Evolutionary conservation across 345 rosid species (phyloP).

Genomic region (Erucastrum elatum): DNA sequence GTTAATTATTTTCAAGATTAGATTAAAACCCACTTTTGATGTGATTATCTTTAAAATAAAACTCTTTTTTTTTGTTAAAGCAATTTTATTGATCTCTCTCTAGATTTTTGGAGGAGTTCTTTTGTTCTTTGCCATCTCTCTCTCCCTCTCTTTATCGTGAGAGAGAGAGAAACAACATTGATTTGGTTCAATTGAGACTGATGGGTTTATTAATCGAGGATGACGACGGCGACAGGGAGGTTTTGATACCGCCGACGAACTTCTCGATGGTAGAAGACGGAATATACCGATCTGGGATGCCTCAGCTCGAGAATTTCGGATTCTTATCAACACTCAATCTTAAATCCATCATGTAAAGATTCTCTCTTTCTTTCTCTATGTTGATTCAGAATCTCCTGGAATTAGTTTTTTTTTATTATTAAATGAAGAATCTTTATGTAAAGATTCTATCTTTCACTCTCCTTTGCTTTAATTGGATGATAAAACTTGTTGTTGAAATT

Average conservation of each 20-base stretch:
- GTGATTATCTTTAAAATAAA: constrained; percentile 2
- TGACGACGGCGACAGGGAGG: constrained; percentile 31
- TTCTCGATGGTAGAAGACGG: constrained; percentile 85
- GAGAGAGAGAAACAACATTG: constrained; percentile 11
- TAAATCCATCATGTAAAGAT: constrained; percentile 66
- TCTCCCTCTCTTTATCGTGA: not conserved
- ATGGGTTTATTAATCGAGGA: constrained; percentile 51
- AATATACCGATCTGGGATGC: constrained; percentile 73
- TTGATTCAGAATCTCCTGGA: constrained; percentile 21
- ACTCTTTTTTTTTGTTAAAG: not conserved
- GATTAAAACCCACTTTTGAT: not conserved
- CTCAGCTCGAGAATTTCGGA: constrained; percentile 54
- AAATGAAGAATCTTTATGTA: constrained; percentile 22
- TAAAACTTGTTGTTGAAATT: not conserved
- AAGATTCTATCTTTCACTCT: constrained; percentile 27
- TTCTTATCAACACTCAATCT: constrained; percentile 72
- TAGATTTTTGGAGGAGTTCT: not conserved
- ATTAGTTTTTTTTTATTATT: not conserved
- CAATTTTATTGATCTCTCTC: not conserved
- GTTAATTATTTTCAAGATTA: not conserved
- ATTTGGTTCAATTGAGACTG: not conserved
- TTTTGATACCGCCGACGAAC: constrained; percentile 59
- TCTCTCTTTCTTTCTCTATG: constrained; percentile 17
- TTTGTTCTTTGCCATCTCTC: not conserved
- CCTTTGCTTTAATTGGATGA: not conserved